These are phyloP conservation scores for Nothopassalora personata DNA, from an alignment of 2,329 filamentous ascomycete genomes.

Conservation along the genomic window DNA sequence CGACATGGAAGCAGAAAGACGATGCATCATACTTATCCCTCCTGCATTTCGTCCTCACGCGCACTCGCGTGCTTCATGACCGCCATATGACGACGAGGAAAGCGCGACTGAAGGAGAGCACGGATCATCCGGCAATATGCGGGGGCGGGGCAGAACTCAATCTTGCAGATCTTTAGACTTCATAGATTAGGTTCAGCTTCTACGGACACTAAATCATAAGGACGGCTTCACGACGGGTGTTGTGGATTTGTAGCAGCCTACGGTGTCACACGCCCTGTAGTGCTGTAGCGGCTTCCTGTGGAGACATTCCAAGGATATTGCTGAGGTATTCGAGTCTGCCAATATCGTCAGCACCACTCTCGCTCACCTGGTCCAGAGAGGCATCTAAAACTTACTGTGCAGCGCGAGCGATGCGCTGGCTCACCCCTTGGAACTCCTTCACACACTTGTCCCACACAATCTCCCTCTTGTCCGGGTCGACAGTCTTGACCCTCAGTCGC, in stretches of 20 bases:
- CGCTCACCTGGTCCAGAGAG: neutral
- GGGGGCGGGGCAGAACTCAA: neutral
- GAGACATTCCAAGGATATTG: slow-evolving; percentile 54
- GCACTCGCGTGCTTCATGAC: slow-evolving; percentile 2
- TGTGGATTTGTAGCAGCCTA: neutral
- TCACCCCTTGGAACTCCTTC: slow-evolving; percentile 66
- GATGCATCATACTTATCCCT: neutral
- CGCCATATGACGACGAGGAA: neutral
- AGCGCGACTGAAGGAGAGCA: neutral
- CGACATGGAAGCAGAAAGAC: neutral
- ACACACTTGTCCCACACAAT: slow-evolving; percentile 25
- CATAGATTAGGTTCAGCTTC: neutral
- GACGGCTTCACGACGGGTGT: neutral
- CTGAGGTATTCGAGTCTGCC: slow-evolving; percentile 59
- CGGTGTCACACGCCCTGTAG: slow-evolving; percentile 6
- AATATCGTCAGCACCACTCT: slow-evolving; percentile 2
- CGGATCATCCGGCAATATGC: neutral
- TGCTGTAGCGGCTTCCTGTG: slow-evolving; percentile 45
- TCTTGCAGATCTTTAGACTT: slow-evolving; percentile 1
- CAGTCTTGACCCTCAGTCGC: slow-evolving; percentile 75
- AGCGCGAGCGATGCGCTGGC: slow-evolving; percentile 60
- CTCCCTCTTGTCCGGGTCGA: slow-evolving; percentile 61
- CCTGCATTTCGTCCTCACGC: neutral
- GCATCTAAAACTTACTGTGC: slow-evolving; percentile 65
- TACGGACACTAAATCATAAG: neutral